Conservation (phyloP, 140 eudicot genomes). For the Flaveria floridana region DNA sequence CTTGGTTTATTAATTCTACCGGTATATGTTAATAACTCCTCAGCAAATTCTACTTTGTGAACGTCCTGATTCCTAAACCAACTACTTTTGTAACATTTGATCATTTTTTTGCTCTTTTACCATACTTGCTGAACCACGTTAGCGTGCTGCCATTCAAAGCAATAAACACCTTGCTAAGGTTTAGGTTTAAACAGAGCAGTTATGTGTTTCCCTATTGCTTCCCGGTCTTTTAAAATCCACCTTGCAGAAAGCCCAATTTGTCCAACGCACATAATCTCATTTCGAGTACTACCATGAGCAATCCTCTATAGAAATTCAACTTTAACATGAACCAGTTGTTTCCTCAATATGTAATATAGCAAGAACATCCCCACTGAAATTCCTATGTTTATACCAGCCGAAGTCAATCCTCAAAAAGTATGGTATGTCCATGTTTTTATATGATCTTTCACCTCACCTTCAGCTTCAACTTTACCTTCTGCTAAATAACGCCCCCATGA, state of each 20-base stretch:
- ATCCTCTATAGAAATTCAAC: conserved; percentile 72
- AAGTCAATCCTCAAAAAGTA: conserved; percentile 52
- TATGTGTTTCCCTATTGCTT: conserved; percentile 69
- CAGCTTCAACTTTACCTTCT: conserved; percentile 4
- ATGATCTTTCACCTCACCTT: conserved; percentile 14
- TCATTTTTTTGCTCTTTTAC: too few species aligned
- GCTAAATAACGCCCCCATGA: too few species aligned
- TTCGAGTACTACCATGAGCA: conserved; percentile 42
- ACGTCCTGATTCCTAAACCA: too few species aligned
- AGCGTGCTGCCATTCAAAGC: too few species aligned
- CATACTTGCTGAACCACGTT: too few species aligned
- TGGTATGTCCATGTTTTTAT: conserved; percentile 56
- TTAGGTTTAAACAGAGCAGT: conserved; percentile 10
- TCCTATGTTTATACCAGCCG: conserved; percentile 79
- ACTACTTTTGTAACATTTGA: too few species aligned
- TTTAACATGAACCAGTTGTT: conserved; percentile 68
- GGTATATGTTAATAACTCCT: too few species aligned
- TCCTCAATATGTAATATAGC: conserved; percentile 76
- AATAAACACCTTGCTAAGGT: too few species aligned
- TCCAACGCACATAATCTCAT: conserved; percentile 46
- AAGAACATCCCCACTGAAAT: conserved; percentile 58
- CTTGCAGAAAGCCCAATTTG: conserved; percentile 78
- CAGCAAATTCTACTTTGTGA: too few species aligned
- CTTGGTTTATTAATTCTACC: too few species aligned
- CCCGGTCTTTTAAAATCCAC: conserved; percentile 86